Evolutionary conservation across 768 basidiomycete species (phyloP).

Genomic region (Naganishia kalamii): DNA sequence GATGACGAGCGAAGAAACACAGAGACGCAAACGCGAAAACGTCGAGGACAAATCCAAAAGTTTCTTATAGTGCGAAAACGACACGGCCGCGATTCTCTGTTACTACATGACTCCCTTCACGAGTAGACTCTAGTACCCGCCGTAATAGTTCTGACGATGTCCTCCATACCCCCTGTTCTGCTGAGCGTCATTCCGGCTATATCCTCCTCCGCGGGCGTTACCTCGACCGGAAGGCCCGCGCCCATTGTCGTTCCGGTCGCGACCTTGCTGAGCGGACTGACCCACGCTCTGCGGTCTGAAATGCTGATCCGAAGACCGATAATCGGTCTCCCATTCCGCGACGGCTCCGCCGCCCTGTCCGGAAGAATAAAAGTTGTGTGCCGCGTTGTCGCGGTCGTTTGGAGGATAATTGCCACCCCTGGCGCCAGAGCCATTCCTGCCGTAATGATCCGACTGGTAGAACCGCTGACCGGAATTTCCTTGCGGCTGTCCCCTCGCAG

Average conservation of each 20-base stretch:
- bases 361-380: conserved; percentile 5
- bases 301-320: conserved; percentile 2
- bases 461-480: not conserved
- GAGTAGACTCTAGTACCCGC: not conserved
- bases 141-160: conserved; percentile 14
- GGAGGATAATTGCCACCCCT: not conserved
- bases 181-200: not conserved
- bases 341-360: conserved; percentile 2
- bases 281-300: not conserved
- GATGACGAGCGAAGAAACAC: no score
- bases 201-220: not conserved
- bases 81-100: not conserved
- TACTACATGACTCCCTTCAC: not conserved
- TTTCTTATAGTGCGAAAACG: no score
- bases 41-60: no score
- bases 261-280: not conserved
- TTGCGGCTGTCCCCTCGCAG: not conserved
- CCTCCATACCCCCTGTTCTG: not conserved
- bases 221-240: not conserved
- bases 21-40: no score
- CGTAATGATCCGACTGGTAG: not conserved
- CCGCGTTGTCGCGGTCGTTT: conserved; percentile 5
- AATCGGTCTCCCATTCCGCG: conserved; percentile 9
- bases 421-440: not conserved
- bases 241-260: not conserved